Evolutionary conservation across 2,329 filamentous ascomycete genomes (phyloP).

Genomic region (Lasiodiplodia gonubiensis): DNA sequence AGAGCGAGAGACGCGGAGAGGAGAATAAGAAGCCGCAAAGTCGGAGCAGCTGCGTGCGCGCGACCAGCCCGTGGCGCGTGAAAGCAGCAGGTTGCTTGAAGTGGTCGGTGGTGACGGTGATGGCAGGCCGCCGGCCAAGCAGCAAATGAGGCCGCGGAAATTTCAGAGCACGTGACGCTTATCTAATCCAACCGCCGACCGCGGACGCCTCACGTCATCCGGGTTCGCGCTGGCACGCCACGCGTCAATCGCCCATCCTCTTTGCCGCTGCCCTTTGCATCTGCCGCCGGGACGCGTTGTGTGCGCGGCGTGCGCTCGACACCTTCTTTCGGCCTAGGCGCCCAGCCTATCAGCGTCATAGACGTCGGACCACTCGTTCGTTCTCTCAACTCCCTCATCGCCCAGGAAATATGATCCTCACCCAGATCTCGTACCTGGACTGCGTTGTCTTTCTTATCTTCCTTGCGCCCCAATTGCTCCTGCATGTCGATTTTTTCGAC

Average conservation of each 20-base stretch:
- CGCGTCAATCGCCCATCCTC: neutral
- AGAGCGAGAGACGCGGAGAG: neutral
- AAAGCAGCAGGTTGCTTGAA: slow-evolving; percentile 1
- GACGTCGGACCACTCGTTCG: slow-evolving; percentile 18
- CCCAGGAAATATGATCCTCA: slow-evolving; percentile 68
- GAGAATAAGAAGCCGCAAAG: neutral
- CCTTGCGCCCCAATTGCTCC: slow-evolving; percentile 72
- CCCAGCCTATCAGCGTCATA: slow-evolving; percentile 18
- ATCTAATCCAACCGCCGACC: slow-evolving; percentile 14
- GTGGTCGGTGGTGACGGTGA: slow-evolving; percentile 11
- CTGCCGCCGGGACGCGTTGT: neutral
- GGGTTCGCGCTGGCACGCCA: neutral
- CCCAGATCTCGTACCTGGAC: slow-evolving; percentile 76
- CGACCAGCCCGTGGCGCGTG: slow-evolving; percentile 22
- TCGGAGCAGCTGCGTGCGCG: slow-evolving; percentile 13
- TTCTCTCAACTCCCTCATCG: neutral
- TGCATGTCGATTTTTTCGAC: slow-evolving; percentile 67
- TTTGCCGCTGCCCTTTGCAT: neutral
- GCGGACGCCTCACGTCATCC: slow-evolving; percentile 9
- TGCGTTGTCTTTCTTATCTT: slow-evolving; percentile 75
- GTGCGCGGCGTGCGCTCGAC: neutral
- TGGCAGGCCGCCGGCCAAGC: slow-evolving; percentile 19
- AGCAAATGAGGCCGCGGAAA: slow-evolving; percentile 26
- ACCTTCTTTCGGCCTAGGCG: slow-evolving; percentile 22
- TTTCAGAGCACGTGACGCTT: slow-evolving; percentile 19